Conservation (phyloP, 768 basidiomycete genomes). For the Udeniomyces megalosporus region DNA sequence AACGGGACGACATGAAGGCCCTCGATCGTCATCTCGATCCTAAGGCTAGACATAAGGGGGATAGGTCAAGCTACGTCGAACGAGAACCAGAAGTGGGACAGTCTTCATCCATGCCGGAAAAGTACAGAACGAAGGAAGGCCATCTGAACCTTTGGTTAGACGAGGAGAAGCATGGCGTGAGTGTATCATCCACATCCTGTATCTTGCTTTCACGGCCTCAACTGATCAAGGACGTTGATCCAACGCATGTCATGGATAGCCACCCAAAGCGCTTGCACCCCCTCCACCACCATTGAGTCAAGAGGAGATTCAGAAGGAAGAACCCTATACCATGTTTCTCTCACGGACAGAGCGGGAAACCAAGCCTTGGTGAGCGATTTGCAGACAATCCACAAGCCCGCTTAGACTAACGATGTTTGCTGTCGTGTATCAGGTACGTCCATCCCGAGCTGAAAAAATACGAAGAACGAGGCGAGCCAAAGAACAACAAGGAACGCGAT, state of each 20-base stretch:
- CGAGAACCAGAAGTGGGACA: background rate
- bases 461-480: conserved; percentile 6
- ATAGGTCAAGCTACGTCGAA: conserved; percentile 19
- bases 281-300: background rate
- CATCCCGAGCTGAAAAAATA: background rate
- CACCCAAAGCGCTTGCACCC: background rate
- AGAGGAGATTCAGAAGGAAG: conserved; percentile 10
- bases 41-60: background rate
- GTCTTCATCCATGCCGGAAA: background rate
- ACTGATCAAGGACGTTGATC: no score
- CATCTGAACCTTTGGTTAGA: conserved; percentile 13
- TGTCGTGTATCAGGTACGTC: no score
- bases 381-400: no score
- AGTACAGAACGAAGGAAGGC: background rate
- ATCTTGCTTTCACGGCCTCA: background rate
- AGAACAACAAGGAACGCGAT: background rate
- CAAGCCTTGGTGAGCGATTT: conserved; percentile 15
- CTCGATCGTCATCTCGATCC: background rate
- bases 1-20: conserved; percentile 22
- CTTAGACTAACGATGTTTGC: no score
- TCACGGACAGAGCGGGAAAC: conserved; percentile 7
- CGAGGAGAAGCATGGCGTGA: conserved; percentile 5
- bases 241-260: no score
- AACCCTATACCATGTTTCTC: conserved; percentile 16
- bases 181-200: background rate